Base-by-base conservation (phyloP, 352 stramenopile species). In the Globisporangium splendens region DNA sequence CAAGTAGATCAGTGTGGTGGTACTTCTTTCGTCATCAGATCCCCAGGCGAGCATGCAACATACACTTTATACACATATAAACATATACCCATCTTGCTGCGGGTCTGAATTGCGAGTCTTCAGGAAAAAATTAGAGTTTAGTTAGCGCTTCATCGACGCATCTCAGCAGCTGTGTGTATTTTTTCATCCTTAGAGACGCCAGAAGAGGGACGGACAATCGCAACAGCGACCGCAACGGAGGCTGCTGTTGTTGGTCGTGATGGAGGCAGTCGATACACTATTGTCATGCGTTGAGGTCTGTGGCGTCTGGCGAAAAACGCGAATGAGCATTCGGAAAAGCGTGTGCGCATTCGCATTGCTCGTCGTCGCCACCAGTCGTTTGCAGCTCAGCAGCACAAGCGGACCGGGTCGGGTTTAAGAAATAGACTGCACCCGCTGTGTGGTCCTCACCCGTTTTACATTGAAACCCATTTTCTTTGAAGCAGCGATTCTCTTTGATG, bases 121-220 rank as follows among this genome's bases (percentile, higher is more conserved):
- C 71, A 76, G 71, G 68, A 79, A 79, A 79, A 79, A 79, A 79
- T 79, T 79, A 79, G 71, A 79, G 71, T 79, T 67, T 61, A 60
- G 57, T 68, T 73, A 61, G 65, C 66, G 69, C 70, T 51, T 72
- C 71, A 68, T 61, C 61, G 48, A 66, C 56, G 51, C 54, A 24
- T 65, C 58, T 72, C 56, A 22, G 63, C 68, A 48, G 50, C 65
- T 72, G 58, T 49, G 59, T 71, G 68, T 70, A 64, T 66, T 76
- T 79, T 74, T 48, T 79, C 71, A 74, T 79, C 71, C 66, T 69
- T 54, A 72, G 71, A 76, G 39, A 48, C 66, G 44, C 53, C 17
- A 20, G 50, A 42, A 44, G 12, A 1, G 38, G 2, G 38, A 8
- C 14, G 38, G 38, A 8, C 38, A 43, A 43, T 8, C 1, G 11